phyloP scores from a whole-genome alignment of 2,329 filamentous ascomycete species.

The Monilinia fructigena region DNA sequence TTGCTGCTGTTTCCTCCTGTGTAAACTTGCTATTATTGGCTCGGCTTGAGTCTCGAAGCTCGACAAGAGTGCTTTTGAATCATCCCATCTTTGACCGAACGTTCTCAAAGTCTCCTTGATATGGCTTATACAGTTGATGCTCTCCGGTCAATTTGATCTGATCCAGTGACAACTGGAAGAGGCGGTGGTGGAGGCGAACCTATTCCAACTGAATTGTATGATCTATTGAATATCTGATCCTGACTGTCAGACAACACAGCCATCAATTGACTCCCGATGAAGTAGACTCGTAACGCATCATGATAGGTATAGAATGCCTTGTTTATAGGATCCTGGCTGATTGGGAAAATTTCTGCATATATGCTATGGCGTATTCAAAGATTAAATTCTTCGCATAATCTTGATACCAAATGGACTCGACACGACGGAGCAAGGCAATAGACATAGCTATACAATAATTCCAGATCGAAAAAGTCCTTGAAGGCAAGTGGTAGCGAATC shows the following conservation, averaged over 20 bases:
- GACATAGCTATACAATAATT: conserved; percentile 86
- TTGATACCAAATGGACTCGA: conserved; percentile 65
- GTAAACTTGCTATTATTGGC: conserved; percentile 42
- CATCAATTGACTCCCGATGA: conserved; percentile 63
- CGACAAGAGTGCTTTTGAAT: conserved; percentile 53
- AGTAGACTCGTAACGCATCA: conserved; percentile 82
- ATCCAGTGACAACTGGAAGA: conserved; percentile 43
- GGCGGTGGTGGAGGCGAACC: conserved; percentile 54
- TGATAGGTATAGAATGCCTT: conserved; percentile 78
- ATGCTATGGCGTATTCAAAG: conserved; percentile 83
- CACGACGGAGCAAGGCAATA: conserved; percentile 83
- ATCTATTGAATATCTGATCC: conserved; percentile 53
- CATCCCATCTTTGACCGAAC: conserved; percentile 61
- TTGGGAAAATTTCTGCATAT: conserved; percentile 70
- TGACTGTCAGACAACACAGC: conserved; percentile 59
- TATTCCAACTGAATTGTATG: conserved; percentile 35
- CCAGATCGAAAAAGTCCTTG: conserved; percentile 77
- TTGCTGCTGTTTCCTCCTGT: conserved; percentile 42
- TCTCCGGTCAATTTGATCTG: conserved; percentile 58
- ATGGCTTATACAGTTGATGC: conserved; percentile 54
- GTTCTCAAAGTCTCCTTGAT: conserved; percentile 53
- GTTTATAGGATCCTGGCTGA: conserved; percentile 58
- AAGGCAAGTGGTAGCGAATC: conserved; percentile 62
- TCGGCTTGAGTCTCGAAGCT: conserved; percentile 49
- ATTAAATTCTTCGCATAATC: conserved; percentile 77